Conservation (phyloP, 495 filamentous ascomycete species). For the Peziza echinospora region DNA sequence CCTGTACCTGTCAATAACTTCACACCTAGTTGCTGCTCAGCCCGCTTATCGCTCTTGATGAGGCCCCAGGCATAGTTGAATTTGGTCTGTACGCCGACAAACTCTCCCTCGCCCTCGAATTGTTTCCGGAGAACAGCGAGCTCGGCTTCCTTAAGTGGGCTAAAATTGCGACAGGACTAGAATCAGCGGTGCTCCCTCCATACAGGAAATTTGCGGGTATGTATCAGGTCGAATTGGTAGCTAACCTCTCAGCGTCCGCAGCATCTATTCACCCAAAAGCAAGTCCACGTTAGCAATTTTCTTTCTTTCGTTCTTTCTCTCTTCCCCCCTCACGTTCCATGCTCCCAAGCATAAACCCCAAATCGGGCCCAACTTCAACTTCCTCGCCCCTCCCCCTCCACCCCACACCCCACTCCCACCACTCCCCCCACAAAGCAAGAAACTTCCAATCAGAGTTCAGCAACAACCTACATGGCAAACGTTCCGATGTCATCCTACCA, state of each 20-base stretch:
- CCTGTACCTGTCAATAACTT: constrained; percentile 45
- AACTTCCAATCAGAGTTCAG: too few species aligned
- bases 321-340: constrained; percentile 17
- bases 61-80: constrained; percentile 99
- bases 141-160: constrained; percentile 71
- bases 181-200: too few species aligned
- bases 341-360: constrained; percentile 16
- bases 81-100: constrained; percentile 91
- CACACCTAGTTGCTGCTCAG: constrained; percentile 87
- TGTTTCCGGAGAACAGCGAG: constrained; percentile 77
- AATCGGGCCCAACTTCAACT: constrained; percentile 27
- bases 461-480: too few species aligned
- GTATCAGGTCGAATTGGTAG: background rate
- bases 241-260: constrained; percentile 83
- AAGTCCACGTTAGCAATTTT: constrained; percentile 7
- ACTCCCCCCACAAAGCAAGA: too few species aligned
- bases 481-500: too few species aligned
- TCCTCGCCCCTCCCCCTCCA: constrained; percentile 37
- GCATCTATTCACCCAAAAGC: constrained; percentile 44
- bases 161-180: constrained; percentile 21
- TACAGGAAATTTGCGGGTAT: constrained; percentile 4
- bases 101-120: constrained; percentile 90
- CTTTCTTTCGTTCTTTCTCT: constrained; percentile 21
- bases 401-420: too few species aligned
- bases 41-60: constrained; percentile 67